Conservation (phyloP, 768 basidiomycete genomes). For the Russula sp. region DNA sequence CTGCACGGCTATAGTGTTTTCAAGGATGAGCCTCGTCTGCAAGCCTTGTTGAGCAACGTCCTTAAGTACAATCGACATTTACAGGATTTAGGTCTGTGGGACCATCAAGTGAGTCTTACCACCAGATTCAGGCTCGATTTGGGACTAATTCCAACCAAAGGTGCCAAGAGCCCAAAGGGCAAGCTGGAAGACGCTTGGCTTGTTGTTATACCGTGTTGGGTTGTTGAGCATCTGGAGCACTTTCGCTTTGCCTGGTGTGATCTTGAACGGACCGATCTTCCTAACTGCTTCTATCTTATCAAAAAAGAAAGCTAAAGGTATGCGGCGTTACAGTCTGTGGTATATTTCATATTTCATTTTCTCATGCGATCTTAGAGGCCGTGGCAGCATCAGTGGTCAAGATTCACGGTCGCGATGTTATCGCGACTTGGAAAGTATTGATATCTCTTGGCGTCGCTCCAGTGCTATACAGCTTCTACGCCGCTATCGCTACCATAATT, state of each 20-base stretch:
- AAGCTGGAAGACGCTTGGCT: slow-evolving; percentile 77
- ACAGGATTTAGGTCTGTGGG: slow-evolving; percentile 84
- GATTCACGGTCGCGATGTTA: slow-evolving; percentile 86
- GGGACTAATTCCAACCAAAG: slow-evolving; percentile 37
- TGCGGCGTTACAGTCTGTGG: background rate
- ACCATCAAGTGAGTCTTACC: slow-evolving; percentile 69
- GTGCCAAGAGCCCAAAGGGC: slow-evolving; percentile 84
- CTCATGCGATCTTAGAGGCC: slow-evolving; percentile 60
- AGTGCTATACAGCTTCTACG: slow-evolving; percentile 79
- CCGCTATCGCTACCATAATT: slow-evolving; percentile 67
- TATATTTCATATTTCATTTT: slow-evolving; percentile 1
- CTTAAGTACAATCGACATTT: slow-evolving; percentile 86
- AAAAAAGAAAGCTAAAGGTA: slow-evolving; percentile 82
- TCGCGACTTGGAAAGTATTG: slow-evolving; percentile 95
- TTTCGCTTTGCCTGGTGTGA: slow-evolving; percentile 83
- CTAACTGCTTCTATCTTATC: slow-evolving; percentile 88
- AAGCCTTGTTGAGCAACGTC: slow-evolving; percentile 72
- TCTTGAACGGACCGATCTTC: slow-evolving; percentile 91
- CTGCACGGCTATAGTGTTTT: slow-evolving; percentile 89
- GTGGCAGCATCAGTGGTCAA: slow-evolving; percentile 94
- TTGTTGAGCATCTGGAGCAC: slow-evolving; percentile 77
- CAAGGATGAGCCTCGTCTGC: slow-evolving; percentile 86
- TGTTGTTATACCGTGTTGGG: slow-evolving; percentile 77
- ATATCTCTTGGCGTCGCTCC: slow-evolving; percentile 88
- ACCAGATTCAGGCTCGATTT: slow-evolving; percentile 16